Evolutionary conservation across 495 filamentous ascomycete species (phyloP).

Genomic region (Cercophora samala): DNA sequence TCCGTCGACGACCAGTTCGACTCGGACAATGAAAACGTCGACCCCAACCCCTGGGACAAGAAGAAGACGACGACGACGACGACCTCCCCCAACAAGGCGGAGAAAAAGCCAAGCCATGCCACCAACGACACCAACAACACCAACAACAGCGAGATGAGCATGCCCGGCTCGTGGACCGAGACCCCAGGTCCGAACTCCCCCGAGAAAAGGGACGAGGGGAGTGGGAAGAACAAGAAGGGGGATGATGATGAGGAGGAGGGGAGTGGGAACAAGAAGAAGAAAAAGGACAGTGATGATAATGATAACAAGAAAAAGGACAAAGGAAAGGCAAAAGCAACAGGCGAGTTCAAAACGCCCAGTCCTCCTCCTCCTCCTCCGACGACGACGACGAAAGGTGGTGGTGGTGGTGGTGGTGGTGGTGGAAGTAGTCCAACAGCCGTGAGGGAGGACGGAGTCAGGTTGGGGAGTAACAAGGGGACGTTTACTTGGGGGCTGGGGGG

Average conservation of each 20-base stretch:
- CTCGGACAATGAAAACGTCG: background rate
- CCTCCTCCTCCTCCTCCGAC: background rate
- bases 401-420: too few relatives aligned
- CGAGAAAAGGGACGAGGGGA: too few relatives aligned
- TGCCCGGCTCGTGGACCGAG: background rate
- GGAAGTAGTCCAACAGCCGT: too few relatives aligned
- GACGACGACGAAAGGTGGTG: too few relatives aligned
- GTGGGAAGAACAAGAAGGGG: too few relatives aligned
- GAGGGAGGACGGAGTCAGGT: background rate
- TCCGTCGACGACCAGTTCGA: background rate
- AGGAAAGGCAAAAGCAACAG: background rate
- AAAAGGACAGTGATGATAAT: too few relatives aligned
- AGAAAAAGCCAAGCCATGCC: too few relatives aligned
- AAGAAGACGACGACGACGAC: too few relatives aligned
- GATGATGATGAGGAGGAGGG: too few relatives aligned
- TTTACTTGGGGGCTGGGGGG: background rate
- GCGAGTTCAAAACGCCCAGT: background rate
- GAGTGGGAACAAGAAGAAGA: too few relatives aligned
- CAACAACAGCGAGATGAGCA: background rate
- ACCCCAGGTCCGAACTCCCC: background rate
- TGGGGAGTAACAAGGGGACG: background rate
- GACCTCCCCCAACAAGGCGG: too few relatives aligned
- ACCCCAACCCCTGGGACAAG: background rate
- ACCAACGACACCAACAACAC: too few relatives aligned
- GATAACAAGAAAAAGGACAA: background rate